Conservation (phyloP, 345 rosid genomes). For the Bruguiera parviflora region DNA sequence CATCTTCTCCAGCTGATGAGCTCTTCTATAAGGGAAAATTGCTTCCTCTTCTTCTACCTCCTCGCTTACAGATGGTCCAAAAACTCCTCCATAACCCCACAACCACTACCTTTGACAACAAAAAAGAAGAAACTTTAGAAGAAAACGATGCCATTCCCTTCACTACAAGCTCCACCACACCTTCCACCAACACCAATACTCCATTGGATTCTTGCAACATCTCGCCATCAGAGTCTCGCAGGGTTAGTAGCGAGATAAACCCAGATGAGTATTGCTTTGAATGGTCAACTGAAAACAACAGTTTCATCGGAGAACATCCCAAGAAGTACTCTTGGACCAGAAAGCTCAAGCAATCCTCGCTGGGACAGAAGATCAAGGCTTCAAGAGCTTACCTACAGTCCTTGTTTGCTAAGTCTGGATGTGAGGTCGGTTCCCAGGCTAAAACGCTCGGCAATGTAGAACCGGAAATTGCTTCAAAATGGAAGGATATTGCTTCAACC, state of each 20-base stretch:
- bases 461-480: slow-evolving; percentile 17
- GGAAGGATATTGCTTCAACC: slow-evolving; percentile 18
- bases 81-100: slow-evolving; percentile 49
- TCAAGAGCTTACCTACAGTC: slow-evolving; percentile 65
- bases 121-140: slow-evolving; percentile 25
- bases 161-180: slow-evolving; percentile 6
- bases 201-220: slow-evolving; percentile 37
- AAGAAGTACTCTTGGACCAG: slow-evolving; percentile 42
- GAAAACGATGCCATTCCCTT: slow-evolving; percentile 27
- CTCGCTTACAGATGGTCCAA: slow-evolving; percentile 71
- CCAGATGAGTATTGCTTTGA: slow-evolving; percentile 56
- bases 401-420: slow-evolving; percentile 55
- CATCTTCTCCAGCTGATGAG: slow-evolving; percentile 76
- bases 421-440: slow-evolving; percentile 49
- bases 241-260: slow-evolving; percentile 52
- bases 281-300: slow-evolving; percentile 50
- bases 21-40: slow-evolving; percentile 94
- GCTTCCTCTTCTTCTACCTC: slow-evolving; percentile 93
- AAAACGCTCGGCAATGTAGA: slow-evolving; percentile 36
- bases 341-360: slow-evolving; percentile 52
- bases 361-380: slow-evolving; percentile 67
- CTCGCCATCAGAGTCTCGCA: slow-evolving; percentile 52
- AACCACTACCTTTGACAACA: slow-evolving; percentile 14
- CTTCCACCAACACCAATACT: slow-evolving; percentile 19
- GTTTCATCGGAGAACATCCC: slow-evolving; percentile 34